phyloP scores from a whole-genome alignment of 208 protist genomes.

The Acanthamoeba royreba region DNA sequence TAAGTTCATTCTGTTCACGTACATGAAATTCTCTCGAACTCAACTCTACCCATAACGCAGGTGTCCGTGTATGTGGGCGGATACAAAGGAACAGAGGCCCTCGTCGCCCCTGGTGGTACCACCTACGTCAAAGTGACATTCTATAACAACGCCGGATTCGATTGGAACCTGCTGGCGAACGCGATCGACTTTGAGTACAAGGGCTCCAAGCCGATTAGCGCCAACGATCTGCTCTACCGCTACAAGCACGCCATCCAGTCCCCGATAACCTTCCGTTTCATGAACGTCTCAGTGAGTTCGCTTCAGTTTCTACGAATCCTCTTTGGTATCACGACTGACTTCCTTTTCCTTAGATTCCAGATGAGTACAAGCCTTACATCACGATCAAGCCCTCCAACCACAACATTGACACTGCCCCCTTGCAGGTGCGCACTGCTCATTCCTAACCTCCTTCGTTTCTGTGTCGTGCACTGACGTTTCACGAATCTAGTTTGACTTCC shows the following conservation, averaged over 20 bases:
- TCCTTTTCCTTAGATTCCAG: not conserved
- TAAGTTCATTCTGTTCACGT: too few species aligned
- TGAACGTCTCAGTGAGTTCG: not conserved
- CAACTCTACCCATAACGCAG: too few species aligned
- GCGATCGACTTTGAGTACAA: conserved; percentile 46
- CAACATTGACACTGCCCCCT: conserved; percentile 10
- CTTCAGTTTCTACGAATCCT: not conserved
- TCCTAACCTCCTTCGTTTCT: not conserved
- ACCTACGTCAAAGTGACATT: conserved; percentile 54
- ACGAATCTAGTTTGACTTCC: conserved; percentile 37
- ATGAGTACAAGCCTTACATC: not conserved
- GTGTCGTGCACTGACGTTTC: not conserved
- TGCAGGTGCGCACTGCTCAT: not conserved
- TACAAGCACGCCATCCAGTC: conserved; percentile 32
- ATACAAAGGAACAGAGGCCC: not conserved
- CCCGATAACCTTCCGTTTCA: conserved; percentile 53
- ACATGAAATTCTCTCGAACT: too few species aligned
- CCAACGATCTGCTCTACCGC: conserved; percentile 49
- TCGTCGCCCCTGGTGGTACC: not conserved
- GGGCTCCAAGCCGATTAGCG: not conserved
- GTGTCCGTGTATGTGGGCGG: conserved; percentile 48
- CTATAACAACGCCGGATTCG: conserved; percentile 61
- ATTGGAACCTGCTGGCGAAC: conserved; percentile 46
- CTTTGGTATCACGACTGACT: not conserved
- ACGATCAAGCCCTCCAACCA: conserved; percentile 49